A percentile compares a stretch with the other conserved stretches of the same genome.
phyloP scores from a whole-genome alignment of 1,284 basidiomycete species.

The Heterobasidion irregulare region DNA sequence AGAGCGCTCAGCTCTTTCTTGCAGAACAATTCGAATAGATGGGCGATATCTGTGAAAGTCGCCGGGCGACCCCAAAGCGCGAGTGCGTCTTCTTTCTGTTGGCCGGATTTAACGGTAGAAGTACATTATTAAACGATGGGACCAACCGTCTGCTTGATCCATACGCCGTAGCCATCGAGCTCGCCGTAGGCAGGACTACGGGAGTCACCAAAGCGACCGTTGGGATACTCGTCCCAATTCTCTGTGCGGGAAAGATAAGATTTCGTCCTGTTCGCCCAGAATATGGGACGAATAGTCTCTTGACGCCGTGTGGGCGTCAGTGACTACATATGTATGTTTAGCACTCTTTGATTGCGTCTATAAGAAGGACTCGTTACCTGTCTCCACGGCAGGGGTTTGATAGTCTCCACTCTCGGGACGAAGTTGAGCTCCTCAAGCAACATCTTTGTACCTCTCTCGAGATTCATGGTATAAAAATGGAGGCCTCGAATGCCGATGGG shows the following conservation, averaged over 20 bases:
- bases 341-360: neutral
- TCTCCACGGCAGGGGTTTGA: constrained; percentile 90
- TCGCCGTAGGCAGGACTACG: constrained; percentile 97
- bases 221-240: constrained; percentile 99
- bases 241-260: constrained; percentile 90
- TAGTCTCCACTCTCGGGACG: constrained; percentile 77
- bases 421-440: constrained; percentile 83
- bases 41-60: constrained; percentile 54
- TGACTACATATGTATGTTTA: constrained; percentile 34
- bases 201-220: constrained; percentile 96
- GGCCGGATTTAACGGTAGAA: neutral
- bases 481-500: constrained; percentile 79
- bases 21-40: constrained; percentile 82
- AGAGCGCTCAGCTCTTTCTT: constrained; percentile 62
- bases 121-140: neutral
- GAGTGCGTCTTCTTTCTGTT: constrained; percentile 75
- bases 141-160: constrained; percentile 74
- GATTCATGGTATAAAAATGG: constrained; percentile 98
- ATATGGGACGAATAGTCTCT: constrained; percentile 91
- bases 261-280: constrained; percentile 90
- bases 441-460: constrained; percentile 93
- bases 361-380: constrained; percentile 41
- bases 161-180: constrained; percentile 90
- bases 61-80: constrained; percentile 85
- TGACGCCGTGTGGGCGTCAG: constrained; percentile 83